Evolutionary conservation across 2,329 filamentous ascomycete species (phyloP), one percentile per base, ranked within the genome.

Genomic region (Aspergillus alliaceus): DNA sequence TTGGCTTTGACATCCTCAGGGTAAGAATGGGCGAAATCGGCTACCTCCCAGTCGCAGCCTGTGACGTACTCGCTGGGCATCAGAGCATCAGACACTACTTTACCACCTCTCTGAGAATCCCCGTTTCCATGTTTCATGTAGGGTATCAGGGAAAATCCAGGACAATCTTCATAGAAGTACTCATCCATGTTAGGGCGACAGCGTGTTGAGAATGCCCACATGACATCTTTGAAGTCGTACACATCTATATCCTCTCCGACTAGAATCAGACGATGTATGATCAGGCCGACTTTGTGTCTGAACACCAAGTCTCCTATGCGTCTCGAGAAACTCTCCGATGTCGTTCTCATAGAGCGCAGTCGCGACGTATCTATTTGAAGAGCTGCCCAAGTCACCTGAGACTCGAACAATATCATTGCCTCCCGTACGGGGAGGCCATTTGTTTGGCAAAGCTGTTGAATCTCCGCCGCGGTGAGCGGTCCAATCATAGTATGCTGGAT

Each of bases 171-270:
- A 37, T 57, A 63, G 1, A 63, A 15, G 34, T 59, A 59, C 14
- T 60, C 60, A 25, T 49, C 58, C 2, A 18, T 54, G 8, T 51
- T 51, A 24, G 60, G 60, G 27, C 56, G 40, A 18, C 57, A 74
- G 27, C 31, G 63, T 34, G 47, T 66, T 58, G 27, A 64, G 49
- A 59, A 58, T 3, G 61, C 63, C 63, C 63, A 64, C 12, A 65
- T 53, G n/a, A 65, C 53, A 29, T 64, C 59, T 14, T 56, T 51
- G 27, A 62, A 57, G 27, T 59, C 53, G 4, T 58, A 59, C 3
- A 58, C 55, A 48, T 65, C 59, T 24, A 65, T 52, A 35, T 65
- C 59, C 3, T 64, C 59, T 2, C 61, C 63, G 25, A 65, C 63
- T 6, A 65, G 37, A n/a, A 62, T 58, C 3, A 65, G 32, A 47